Evolutionary conservation across 331 rosid species (phyloP).

Genomic region (Malus hybrid): DNA sequence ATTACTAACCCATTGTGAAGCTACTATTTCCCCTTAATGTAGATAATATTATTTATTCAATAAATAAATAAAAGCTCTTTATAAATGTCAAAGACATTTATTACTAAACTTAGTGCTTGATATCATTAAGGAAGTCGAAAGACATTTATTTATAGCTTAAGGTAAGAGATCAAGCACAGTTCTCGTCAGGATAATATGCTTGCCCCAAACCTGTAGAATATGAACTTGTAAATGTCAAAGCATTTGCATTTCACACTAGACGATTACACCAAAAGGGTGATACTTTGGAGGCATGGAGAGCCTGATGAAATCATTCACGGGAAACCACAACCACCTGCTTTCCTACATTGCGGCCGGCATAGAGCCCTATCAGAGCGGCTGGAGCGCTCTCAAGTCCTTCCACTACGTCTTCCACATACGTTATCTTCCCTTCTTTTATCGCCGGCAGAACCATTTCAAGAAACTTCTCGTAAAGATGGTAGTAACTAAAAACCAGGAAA

Average conservation of each 20-base stretch:
- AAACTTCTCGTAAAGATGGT: slow-evolving; percentile 9
- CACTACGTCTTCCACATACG: slow-evolving; percentile 6
- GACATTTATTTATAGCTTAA: not conserved
- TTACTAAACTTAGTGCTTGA: not conserved
- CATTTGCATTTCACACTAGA: not conserved
- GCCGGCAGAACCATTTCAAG: slow-evolving; percentile 8
- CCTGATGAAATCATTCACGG: not conserved
- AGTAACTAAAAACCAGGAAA: not conserved
- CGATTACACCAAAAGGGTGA: not conserved
- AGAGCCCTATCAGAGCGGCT: not conserved
- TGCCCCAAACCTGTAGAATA: not conserved
- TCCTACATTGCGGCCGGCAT: no score
- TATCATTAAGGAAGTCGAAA: not conserved
- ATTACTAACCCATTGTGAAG: no score
- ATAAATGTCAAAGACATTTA: no score
- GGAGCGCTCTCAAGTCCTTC: slow-evolving; percentile 20
- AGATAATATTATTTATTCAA: no score
- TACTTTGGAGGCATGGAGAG: not conserved
- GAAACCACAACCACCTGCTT: no score
- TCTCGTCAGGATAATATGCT: not conserved
- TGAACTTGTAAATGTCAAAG: not conserved
- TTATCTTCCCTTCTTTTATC: slow-evolving; percentile 9
- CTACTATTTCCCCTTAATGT: accelerated
- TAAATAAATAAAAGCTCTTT: no score
- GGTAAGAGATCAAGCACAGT: not conserved